Percentiles rank a stretch among this genome's conserved stretches.
Evolutionary conservation across 352 stramenopile genomes (phyloP).

Genomic region (Elongisporangium anandrum): DNA sequence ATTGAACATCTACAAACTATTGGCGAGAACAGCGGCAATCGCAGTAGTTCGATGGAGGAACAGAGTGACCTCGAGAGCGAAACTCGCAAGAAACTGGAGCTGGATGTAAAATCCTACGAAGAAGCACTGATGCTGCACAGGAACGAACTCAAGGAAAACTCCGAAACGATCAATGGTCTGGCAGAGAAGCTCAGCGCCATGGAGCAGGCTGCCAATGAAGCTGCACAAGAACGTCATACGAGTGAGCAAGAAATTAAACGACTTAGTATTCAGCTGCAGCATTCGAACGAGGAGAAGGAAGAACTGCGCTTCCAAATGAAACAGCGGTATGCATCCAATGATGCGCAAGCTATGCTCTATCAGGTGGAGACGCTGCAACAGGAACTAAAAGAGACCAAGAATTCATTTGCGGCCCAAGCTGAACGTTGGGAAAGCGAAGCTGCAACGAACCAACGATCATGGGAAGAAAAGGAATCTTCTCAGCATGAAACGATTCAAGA

Average conservation of each 20-base stretch:
- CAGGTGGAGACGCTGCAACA: slow-evolving; percentile 29
- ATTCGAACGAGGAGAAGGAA: slow-evolving; percentile 43
- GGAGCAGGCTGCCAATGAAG: slow-evolving; percentile 19
- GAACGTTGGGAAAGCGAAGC: slow-evolving; percentile 14
- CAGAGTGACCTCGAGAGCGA: slow-evolving; percentile 30
- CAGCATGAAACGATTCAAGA: background rate
- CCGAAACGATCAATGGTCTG: slow-evolving; percentile 27
- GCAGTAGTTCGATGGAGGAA: slow-evolving; percentile 4
- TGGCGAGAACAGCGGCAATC: slow-evolving; percentile 17
- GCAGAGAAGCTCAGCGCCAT: slow-evolving; percentile 32
- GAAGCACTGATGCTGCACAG: slow-evolving; percentile 51
- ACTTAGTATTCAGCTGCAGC: slow-evolving; percentile 21
- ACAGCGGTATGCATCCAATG: slow-evolving; percentile 37
- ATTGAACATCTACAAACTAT: slow-evolving; percentile 6
- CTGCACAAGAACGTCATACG: slow-evolving; percentile 15
- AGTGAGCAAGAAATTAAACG: slow-evolving; percentile 31
- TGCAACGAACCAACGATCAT: background rate
- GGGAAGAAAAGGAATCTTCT: background rate
- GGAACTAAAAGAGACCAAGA: slow-evolving; percentile 21
- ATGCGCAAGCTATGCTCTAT: slow-evolving; percentile 33
- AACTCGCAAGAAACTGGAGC: slow-evolving; percentile 34
- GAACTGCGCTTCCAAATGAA: slow-evolving; percentile 61
- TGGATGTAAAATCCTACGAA: slow-evolving; percentile 68
- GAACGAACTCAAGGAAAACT: slow-evolving; percentile 46
- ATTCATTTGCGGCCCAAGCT: slow-evolving; percentile 22